phyloP scores from a whole-genome alignment of 2,329 filamentous ascomycete species.

The Aspergillus glaucus region DNA sequence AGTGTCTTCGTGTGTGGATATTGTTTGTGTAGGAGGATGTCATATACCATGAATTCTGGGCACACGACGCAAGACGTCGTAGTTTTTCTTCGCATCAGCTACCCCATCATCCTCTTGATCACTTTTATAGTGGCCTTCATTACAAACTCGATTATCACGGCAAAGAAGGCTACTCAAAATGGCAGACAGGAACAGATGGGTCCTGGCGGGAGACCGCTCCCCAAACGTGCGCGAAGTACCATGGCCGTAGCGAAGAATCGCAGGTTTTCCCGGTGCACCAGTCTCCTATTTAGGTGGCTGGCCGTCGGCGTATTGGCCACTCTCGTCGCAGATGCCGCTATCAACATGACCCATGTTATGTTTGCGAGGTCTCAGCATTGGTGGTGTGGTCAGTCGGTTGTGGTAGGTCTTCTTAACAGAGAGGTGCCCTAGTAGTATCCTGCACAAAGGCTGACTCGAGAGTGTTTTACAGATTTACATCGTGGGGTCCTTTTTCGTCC shows the following conservation, averaged over 20 bases:
- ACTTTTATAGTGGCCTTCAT: constrained; percentile 61
- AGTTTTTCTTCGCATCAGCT: constrained; percentile 50
- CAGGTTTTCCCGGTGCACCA: constrained; percentile 60
- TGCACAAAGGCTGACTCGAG: constrained; percentile 8
- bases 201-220: constrained; percentile 84
- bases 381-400: constrained; percentile 76
- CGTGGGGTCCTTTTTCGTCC: constrained; percentile 77
- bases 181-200: constrained; percentile 54
- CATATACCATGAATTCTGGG: constrained; percentile 29
- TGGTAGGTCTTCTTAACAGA: constrained; percentile 50
- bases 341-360: constrained; percentile 70
- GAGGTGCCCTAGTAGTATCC: background rate
- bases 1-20: constrained; percentile 10
- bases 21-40: constrained; percentile 13
- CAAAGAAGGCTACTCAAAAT: constrained; percentile 43
- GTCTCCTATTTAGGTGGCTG: constrained; percentile 68
- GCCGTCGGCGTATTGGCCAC: constrained; percentile 65
- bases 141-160: constrained; percentile 52
- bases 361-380: constrained; percentile 58
- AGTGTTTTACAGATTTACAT: constrained; percentile 63
- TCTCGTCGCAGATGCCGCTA: constrained; percentile 67
- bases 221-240: constrained; percentile 53
- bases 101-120: constrained; percentile 57
- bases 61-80: constrained; percentile 39
- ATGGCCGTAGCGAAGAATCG: constrained; percentile 44